A percentile compares a stretch with the other conserved stretches of the same genome.
These are phyloP conservation scores for Podospora pseudocomata DNA, from an alignment of 495 filamentous ascomycete genomes.

Conservation along the genomic window DNA sequence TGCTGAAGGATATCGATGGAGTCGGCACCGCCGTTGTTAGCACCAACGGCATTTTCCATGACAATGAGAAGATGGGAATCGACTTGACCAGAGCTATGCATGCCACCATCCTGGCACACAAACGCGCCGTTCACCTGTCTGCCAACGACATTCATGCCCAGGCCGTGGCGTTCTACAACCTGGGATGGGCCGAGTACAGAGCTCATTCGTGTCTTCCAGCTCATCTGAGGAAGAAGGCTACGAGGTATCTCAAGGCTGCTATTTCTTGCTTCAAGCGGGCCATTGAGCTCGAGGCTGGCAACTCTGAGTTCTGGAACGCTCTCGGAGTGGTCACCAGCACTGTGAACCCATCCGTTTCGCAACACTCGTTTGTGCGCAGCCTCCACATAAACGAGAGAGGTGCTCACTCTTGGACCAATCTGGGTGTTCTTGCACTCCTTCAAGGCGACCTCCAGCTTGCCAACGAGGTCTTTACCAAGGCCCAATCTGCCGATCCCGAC, in stretches of 20 bases:
- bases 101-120: conserved; percentile 76
- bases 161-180: conserved; percentile 92
- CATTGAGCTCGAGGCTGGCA: conserved; percentile 92
- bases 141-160: conserved; percentile 80
- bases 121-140: conserved; percentile 73
- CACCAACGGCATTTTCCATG: conserved; percentile 39
- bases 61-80: conserved; percentile 47
- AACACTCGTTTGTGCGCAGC: conserved; percentile 91
- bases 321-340: conserved; percentile 84
- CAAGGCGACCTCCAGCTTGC: conserved; percentile 80
- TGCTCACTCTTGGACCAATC: conserved; percentile 81
- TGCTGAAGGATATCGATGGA: conserved; percentile 67
- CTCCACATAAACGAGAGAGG: conserved; percentile 87
- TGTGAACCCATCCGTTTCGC: conserved; percentile 81
- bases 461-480: conserved; percentile 81
- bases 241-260: conserved; percentile 71
- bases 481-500: conserved; percentile 90
- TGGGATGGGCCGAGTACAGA: conserved; percentile 88
- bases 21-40: conserved; percentile 53
- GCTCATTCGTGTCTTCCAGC: conserved; percentile 62
- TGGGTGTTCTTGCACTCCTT: conserved; percentile 80
- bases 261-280: conserved; percentile 93
- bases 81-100: conserved; percentile 54
- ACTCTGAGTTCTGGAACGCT: conserved; percentile 96
- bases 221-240: conserved; percentile 46